Conservation (phyloP, 2,329 filamentous ascomycete genomes). For the Alternaria tenuissima region DNA sequence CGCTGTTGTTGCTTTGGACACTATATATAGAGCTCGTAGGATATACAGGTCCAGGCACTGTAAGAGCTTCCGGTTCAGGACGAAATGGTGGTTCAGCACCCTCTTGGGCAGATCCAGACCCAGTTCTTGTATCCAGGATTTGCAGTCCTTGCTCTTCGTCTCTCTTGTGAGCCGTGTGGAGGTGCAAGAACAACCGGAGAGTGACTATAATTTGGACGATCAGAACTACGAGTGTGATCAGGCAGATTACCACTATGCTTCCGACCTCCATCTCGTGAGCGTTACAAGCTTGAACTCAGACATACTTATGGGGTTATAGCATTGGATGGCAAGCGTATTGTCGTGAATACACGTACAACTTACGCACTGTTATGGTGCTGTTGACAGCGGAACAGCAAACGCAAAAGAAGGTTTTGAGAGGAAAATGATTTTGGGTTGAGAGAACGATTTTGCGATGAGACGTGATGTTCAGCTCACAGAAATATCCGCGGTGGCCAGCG, state of each 20-base stretch:
- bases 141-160: background rate
- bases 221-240: conserved; percentile 4
- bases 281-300: background rate
- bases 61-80: background rate
- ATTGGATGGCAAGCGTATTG: background rate
- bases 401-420: background rate
- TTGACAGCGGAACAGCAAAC: background rate
- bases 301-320: background rate
- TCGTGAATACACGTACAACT: background rate
- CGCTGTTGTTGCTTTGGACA: background rate
- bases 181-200: background rate
- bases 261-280: background rate
- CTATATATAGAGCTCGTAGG: background rate
- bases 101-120: background rate
- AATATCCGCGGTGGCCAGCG: background rate
- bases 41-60: background rate
- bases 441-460: background rate
- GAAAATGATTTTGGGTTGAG: background rate
- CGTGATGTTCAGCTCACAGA: background rate
- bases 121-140: background rate
- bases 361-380: background rate
- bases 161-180: background rate
- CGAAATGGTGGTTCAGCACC: too few species aligned
- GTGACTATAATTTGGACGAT: conserved; percentile 5
- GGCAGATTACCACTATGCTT: conserved; percentile 5